Conservation (phyloP, 2,329 filamentous ascomycete genomes). For the Macrophomina phaseolina region DNA sequence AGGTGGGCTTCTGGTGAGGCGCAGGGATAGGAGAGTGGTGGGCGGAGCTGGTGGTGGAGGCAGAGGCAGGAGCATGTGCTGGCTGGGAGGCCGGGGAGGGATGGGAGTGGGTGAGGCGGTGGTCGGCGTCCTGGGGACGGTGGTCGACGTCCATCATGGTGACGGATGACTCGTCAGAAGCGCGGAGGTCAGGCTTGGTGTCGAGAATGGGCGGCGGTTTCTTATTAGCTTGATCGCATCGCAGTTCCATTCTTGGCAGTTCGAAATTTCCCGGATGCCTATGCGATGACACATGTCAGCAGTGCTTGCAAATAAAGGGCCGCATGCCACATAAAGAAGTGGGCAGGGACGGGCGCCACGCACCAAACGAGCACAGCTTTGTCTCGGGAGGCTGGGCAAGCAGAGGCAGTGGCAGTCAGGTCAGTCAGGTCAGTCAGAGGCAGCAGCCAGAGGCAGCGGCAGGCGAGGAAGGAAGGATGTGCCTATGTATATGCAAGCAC, state of each 20-base stretch:
- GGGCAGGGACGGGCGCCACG: conserved; percentile 20
- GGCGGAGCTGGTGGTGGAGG: conserved; percentile 31
- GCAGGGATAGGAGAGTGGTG: conserved; percentile 30
- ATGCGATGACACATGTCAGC: conserved; percentile 30
- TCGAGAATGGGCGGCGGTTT: conserved; percentile 31
- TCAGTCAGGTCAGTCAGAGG: too few relatives aligned
- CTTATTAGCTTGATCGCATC: conserved; percentile 38
- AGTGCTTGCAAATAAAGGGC: conserved; percentile 20
- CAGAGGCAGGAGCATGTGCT: conserved; percentile 31
- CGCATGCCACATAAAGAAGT: conserved; percentile 25
- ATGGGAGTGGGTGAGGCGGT: conserved; percentile 32
- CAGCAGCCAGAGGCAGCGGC: not conserved
- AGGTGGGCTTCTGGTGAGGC: conserved; percentile 20
- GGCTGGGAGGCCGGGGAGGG: conserved; percentile 28
- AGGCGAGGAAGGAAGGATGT: conserved; percentile 44
- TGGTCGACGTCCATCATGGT: conserved; percentile 35
- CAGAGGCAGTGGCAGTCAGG: not conserved
- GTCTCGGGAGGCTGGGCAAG: conserved; percentile 23
- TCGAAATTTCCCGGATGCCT: conserved; percentile 46
- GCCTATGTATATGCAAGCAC: conserved; percentile 34
- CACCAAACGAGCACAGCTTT: conserved; percentile 23
- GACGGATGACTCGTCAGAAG: conserved; percentile 22
- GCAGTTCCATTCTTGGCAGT: conserved; percentile 46
- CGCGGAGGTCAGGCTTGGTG: conserved; percentile 6
- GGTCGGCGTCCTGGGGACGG: conserved; percentile 29